A percentile compares a stretch with the other conserved stretches of the same genome.
phyloP scores from a whole-genome alignment of 2,329 filamentous ascomycete species.

The Tolypocladium amazonense region DNA sequence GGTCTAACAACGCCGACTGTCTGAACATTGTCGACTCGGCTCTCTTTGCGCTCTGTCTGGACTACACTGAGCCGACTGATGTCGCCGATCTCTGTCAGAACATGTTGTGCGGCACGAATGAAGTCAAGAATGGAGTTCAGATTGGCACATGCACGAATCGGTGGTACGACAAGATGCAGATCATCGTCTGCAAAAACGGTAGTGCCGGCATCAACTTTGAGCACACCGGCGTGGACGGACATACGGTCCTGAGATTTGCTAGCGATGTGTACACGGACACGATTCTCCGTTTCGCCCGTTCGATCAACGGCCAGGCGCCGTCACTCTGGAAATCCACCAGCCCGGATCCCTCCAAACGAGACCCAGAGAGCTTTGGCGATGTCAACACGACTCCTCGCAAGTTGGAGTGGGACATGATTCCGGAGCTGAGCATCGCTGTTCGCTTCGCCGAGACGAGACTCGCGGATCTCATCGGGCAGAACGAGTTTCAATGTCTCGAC shows the following conservation, averaged over 20 bases:
- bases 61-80: slow-evolving; percentile 77
- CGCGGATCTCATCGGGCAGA: slow-evolving; percentile 90
- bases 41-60: slow-evolving; percentile 82
- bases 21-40: slow-evolving; percentile 93
- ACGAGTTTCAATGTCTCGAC: slow-evolving; percentile 88
- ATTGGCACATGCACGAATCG: slow-evolving; percentile 96
- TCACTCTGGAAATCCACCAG: slow-evolving; percentile 85
- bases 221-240: slow-evolving; percentile 94
- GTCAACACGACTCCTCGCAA: slow-evolving; percentile 92
- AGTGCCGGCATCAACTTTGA: slow-evolving; percentile 99
- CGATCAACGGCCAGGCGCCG: slow-evolving; percentile 89
- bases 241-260: slow-evolving; percentile 91
- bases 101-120: slow-evolving; percentile 93
- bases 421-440: slow-evolving; percentile 80
- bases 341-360: slow-evolving; percentile 85
- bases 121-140: slow-evolving; percentile 86
- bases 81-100: slow-evolving; percentile 88
- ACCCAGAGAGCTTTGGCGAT: slow-evolving; percentile 84
- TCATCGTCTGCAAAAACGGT: slow-evolving; percentile 98
- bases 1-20: slow-evolving; percentile 91
- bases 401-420: slow-evolving; percentile 94
- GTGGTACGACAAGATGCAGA: slow-evolving; percentile 99
- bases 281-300: slow-evolving; percentile 86
- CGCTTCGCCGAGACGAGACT: slow-evolving; percentile 92
- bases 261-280: slow-evolving; percentile 97